Conservation (phyloP, 2,329 filamentous ascomycete species). For the Thelonectria discophora region DNA sequence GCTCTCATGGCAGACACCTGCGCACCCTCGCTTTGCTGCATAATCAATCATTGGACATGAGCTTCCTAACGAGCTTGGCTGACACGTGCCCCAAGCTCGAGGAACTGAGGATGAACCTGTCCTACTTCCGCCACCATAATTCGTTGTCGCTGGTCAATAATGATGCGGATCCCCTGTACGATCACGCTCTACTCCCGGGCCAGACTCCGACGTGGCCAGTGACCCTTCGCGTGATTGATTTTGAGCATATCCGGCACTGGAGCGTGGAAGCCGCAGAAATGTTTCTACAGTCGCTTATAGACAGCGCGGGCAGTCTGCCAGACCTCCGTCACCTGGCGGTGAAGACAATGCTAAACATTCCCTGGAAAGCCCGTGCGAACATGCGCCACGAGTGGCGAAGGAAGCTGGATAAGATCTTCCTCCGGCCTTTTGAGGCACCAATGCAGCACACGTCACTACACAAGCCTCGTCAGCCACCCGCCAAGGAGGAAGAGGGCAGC, state of each 20-base stretch:
- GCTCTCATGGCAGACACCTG: constrained; percentile 72
- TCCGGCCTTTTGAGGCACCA: constrained; percentile 58
- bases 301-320: constrained; percentile 72
- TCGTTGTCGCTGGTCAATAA: constrained; percentile 58
- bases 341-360: constrained; percentile 79
- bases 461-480: constrained; percentile 28
- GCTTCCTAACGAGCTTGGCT: constrained; percentile 74
- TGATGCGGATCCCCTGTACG: constrained; percentile 80
- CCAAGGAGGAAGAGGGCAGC: constrained; percentile 2
- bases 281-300: constrained; percentile 81
- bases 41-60: constrained; percentile 80
- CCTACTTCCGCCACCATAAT: constrained; percentile 76
- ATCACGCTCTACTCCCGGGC: constrained; percentile 67
- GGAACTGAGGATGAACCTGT: constrained; percentile 78
- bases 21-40: constrained; percentile 76
- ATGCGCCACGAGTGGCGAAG: constrained; percentile 81
- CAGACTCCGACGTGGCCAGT: constrained; percentile 83
- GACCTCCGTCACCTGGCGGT: constrained; percentile 76
- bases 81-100: constrained; percentile 75
- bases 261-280: constrained; percentile 73
- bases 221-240: constrained; percentile 74
- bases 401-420: constrained; percentile 74
- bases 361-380: constrained; percentile 83
- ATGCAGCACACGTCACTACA: constrained; percentile 31
- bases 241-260: constrained; percentile 82